Evolutionary conservation across 257 asterid genomes (phyloP), one percentile per base, ranked within the genome.

Genomic region (Penstemon davidsonii): DNA sequence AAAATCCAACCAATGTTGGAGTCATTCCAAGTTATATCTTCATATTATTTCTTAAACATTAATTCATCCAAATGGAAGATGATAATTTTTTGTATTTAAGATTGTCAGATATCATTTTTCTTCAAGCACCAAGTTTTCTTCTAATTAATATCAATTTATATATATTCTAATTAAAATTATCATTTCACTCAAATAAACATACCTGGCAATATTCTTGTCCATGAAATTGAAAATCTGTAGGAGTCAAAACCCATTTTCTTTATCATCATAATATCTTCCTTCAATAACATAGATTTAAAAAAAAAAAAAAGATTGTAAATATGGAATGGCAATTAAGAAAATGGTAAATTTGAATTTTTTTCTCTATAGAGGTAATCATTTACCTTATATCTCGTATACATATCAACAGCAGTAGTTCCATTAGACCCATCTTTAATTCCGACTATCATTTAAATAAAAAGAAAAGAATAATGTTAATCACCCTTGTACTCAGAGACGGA

Each of bases 151-250:
- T 55, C 6, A 6, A 3, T 8, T 15, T 3, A 5, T 18, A n/a
- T 13, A 18, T 12, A 1, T 4, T 7, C 5, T 53, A 13, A n/a
- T 53, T 8, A n/a, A 4, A 53, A 11, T 53, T 44, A 46, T n/a
- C 8, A 7, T 7, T 46, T 5, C n/a, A 3, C 55, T 3, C 7
- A 10, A 19, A 0, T 6, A 1, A 11, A 7, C 37, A 46, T 53
- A 70, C 80, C 76, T 0, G 80, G 80, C 66, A 76, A 62, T 37
- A 76, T 71, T 70, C 80, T 76, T 70, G 76, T 62, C 80, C 80
- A 75, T 13, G 76, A 70, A 52, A 75, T 64, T 5, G 76, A 75
- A 54, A 76, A 65, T 45, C 80, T 66, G 62, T 75, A 76, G 40
- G 76, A 71, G 1, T 66, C 68, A 56, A 76, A 66, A 0, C 80